Base-by-base conservation (phyloP, 2,329 filamentous ascomycete species). In the Emericellopsis atlantica region DNA sequence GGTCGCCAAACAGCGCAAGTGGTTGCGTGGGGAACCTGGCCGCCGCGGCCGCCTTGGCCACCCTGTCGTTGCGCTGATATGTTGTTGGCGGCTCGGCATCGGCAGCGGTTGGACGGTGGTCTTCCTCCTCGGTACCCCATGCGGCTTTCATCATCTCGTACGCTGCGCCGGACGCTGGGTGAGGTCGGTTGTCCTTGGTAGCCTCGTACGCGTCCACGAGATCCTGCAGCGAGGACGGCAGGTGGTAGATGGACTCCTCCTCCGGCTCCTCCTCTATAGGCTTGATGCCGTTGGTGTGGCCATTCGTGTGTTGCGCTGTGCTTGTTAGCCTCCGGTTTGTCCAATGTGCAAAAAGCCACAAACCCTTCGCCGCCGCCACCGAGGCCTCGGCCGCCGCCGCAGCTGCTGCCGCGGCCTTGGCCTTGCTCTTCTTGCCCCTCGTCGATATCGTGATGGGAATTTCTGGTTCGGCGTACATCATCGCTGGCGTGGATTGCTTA, bases 11-110 rank as follows among this genome's bases (percentile, higher is more conserved):
- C 48, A 96, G 87, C 2, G 83, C 68, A 34, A 95, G 70, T n/a
- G 89, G 84, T 56, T 95, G 88, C 55, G 93, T 87, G 6, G 92
- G 92, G 60, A 94, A 98, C 50, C 92, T 85, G 7, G 84, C 70
- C 4, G 81, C 81, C 5, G 84, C 84, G 9, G 69, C 65, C 51
- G 82, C 65, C 51, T 82, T 79, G 61, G 86, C 85, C 22, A 82
- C 84, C 48, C 81, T 78, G 48, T 89, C 82, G 4, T 92, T 89
- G 48, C 81, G 81, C 26, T 29, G 26, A 66, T 95, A 95, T 50
- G 82, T 81, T 45, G 82, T 76, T 18, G 88, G 85, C 45, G 84
- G 78, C 54, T 95, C 87, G 16, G 84, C 76, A 61, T 98, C 92
- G 26, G 74, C 62, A 6, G 79, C 71, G 48, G 90, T 84, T 2